Conservation (phyloP, 2,329 filamentous ascomycete species). For the Sphaerulina populicola region DNA sequence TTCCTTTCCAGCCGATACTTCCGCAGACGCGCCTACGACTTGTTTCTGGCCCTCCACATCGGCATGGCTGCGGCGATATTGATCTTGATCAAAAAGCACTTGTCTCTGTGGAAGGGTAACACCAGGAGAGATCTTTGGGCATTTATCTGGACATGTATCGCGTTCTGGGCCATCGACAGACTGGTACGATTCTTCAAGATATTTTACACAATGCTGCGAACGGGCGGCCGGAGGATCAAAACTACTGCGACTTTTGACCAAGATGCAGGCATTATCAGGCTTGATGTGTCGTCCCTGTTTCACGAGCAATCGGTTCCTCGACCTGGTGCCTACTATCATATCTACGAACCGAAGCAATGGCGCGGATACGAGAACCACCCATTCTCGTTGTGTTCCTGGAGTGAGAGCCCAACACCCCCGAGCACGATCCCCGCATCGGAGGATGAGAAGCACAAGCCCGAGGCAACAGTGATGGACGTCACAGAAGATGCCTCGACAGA, state of each 20-base stretch:
- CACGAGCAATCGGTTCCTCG: conserved; percentile 22
- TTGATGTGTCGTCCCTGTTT: conserved; percentile 37
- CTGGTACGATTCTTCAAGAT: conserved; percentile 39
- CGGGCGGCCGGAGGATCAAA: conserved; percentile 21
- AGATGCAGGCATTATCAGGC: conserved; percentile 39
- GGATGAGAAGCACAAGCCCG: not conserved
- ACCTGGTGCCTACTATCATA: conserved; percentile 44
- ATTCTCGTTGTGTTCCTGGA: conserved; percentile 38
- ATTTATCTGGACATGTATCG: conserved; percentile 44
- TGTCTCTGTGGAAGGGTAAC: conserved; percentile 45
- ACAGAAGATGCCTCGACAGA: not conserved
- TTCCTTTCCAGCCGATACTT: conserved; percentile 46
- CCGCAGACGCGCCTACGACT: conserved; percentile 46
- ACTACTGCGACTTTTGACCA: conserved; percentile 39
- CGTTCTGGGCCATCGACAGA: conserved; percentile 47
- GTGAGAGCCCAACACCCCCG: not conserved
- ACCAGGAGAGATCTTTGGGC: conserved; percentile 35
- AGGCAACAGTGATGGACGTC: too few species aligned
- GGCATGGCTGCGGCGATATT: conserved; percentile 45
- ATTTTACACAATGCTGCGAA: conserved; percentile 37
- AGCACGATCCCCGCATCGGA: not conserved
- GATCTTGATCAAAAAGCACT: conserved; percentile 45
- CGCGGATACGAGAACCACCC: conserved; percentile 46
- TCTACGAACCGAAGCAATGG: conserved; percentile 40
- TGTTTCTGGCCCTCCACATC: conserved; percentile 46